These are phyloP conservation scores for Gilbertella persicaria DNA, from an alignment of 371 early-diverging fungal species.

Conservation along the genomic window DNA sequence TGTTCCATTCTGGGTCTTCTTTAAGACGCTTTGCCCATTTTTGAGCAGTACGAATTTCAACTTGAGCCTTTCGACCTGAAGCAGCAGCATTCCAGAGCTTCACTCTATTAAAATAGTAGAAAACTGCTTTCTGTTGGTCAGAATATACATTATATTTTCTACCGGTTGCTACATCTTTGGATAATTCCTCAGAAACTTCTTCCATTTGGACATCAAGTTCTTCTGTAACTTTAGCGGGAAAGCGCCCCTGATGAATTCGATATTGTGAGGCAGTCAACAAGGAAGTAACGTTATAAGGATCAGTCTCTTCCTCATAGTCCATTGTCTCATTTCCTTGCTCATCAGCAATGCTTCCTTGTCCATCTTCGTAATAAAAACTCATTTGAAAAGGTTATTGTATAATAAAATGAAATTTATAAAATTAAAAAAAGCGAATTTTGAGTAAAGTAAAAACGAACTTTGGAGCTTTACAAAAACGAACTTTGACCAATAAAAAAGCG, in stretches of 20 bases:
- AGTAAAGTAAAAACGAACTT: slow-evolving; percentile 5
- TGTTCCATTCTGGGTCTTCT: slow-evolving; percentile 18
- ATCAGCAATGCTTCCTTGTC: slow-evolving; percentile 15
- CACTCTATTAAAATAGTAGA: slow-evolving; percentile 11
- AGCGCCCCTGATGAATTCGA: slow-evolving; percentile 2
- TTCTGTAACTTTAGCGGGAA: slow-evolving; percentile 11
- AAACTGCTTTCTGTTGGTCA: slow-evolving; percentile 10
- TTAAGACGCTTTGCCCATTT: slow-evolving; percentile 14
- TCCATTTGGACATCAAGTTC: slow-evolving; percentile 13
- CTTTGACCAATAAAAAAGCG: no score
- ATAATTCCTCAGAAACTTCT: slow-evolving; percentile 8
- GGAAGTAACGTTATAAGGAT: slow-evolving; percentile 12
- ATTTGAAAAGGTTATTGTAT: slow-evolving; percentile 5
- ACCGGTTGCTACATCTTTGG: slow-evolving; percentile 3
- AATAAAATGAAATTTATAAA: background rate
- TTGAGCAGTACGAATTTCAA: slow-evolving; percentile 9
- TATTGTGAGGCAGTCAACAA: slow-evolving; percentile 7
- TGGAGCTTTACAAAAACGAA: no score
- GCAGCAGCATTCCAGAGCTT: slow-evolving; percentile 12
- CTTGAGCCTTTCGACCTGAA: slow-evolving; percentile 2
- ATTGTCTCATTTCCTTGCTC: slow-evolving; percentile 16
- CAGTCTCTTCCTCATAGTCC: slow-evolving; percentile 13
- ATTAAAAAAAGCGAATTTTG: slow-evolving; percentile 6
- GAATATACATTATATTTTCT: slow-evolving; percentile 13
- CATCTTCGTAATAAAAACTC: slow-evolving; percentile 17